Percentiles rank a stretch among this genome's conserved stretches.
These are phyloP conservation scores for Schizothecium vesticola DNA, from an alignment of 495 filamentous ascomycete species.

Conservation along the genomic window DNA sequence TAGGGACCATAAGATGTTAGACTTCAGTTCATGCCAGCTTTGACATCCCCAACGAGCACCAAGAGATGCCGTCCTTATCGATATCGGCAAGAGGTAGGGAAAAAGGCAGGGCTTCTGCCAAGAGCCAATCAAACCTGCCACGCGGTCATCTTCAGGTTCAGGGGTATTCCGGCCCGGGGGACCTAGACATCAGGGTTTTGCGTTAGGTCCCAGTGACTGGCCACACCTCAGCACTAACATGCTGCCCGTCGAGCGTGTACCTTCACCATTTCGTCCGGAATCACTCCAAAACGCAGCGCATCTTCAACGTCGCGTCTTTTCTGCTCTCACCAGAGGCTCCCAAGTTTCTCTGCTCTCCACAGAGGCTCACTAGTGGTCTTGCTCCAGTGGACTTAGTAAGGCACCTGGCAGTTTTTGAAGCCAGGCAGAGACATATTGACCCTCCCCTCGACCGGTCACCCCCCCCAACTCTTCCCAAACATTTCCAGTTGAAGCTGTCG, in stretches of 20 bases:
- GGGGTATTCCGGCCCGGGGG: background rate
- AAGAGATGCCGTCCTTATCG: background rate
- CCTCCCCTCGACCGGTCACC: background rate
- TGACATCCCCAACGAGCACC: background rate
- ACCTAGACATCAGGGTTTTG: background rate
- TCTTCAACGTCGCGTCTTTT: background rate
- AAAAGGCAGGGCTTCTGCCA: background rate
- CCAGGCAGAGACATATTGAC: background rate
- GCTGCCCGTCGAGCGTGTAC: background rate
- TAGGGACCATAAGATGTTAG: background rate
- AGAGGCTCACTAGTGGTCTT: background rate
- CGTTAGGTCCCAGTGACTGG: background rate
- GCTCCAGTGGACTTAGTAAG: background rate
- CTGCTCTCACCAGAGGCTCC: background rate
- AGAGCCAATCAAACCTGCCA: background rate
- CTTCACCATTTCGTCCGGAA: background rate
- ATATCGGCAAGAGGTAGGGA: background rate
- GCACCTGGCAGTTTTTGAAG: background rate
- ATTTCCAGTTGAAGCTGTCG: background rate
- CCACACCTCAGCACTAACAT: background rate
- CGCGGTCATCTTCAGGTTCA: background rate
- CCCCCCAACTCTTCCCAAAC: background rate
- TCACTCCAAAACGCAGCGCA: background rate
- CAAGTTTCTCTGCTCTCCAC: too few species aligned
- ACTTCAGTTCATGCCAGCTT: background rate